Base-by-base conservation (phyloP, 2,329 filamentous ascomycete genomes). In the Salinomyces thailandicus region DNA sequence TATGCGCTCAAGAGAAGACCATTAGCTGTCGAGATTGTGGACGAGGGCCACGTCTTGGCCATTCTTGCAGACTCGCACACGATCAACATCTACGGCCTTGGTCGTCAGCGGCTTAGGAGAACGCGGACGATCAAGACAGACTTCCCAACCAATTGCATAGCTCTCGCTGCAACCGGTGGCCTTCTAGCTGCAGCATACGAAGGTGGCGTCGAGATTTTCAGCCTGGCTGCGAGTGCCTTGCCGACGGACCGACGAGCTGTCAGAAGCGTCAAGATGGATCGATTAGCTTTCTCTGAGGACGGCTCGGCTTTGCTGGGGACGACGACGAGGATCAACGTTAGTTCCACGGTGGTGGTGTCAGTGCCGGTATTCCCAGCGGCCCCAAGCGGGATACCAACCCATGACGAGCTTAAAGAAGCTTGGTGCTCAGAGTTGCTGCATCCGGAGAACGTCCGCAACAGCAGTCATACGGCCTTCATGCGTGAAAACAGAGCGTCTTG, bases 131-230 rank as follows among this genome's bases (percentile, higher is more conserved):
- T 93, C 43, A 74, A 82, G 16, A 69, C 93, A 38, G 82, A 91
- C 50, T 79, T 89, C 55, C 73, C 74, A 26, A 84, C 85, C 4
- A 75, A 79, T 36, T 78, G 84, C 17, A 85, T 94, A 49, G 78
- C 83, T 9, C 63, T 94, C 18, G 87, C 85, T 1, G 82, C 85
- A 1, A 83, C 78, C 41, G 85, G 84, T 26, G 78, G 78, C 16
- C 79, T 93, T 3, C 63, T 94, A 32, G 85, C 85, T n/a, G 80
- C 84, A 18, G 85, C 85, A 5, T 93, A 87, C 57, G 79, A 89
- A 55, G 81, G 82, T 31, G 83, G 83, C 6, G 85, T 93, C 41
- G 85, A 93, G 58, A 81, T 94, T 0, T 81, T 83, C 33, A 83
- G 85, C 5, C 62, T 93, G 19, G 73, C 73, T 37, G 66, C 77